phyloP scores from a whole-genome alignment of 306 rosid species.

The Inga laurina region DNA sequence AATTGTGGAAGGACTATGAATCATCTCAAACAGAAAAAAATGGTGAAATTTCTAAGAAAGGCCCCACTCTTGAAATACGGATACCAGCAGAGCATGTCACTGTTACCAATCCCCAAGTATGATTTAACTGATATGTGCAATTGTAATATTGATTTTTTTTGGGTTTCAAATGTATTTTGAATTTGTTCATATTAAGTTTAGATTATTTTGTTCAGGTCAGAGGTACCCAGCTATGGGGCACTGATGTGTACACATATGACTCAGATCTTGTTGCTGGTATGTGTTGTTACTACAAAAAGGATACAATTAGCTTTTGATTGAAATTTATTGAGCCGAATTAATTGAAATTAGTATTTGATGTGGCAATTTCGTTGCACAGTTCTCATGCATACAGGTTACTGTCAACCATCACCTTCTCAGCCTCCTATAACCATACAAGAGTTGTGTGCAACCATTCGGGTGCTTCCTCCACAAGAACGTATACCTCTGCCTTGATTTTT shows the following conservation, averaged over 20 bases:
- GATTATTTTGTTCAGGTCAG: constrained; percentile 70
- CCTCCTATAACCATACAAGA: constrained; percentile 93
- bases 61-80: constrained; percentile 86
- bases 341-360: constrained; percentile 29
- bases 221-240: constrained; percentile 99
- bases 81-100: constrained; percentile 91
- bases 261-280: constrained; percentile 97
- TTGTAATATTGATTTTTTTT: constrained; percentile 3
- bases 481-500: constrained; percentile 24
- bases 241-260: constrained; percentile 93
- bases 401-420: constrained; percentile 95
- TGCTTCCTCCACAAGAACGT: constrained; percentile 96
- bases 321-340: constrained; percentile 14
- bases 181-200: constrained; percentile 11
- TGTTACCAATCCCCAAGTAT: constrained; percentile 95
- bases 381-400: constrained; percentile 98
- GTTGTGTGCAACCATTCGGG: constrained; percentile 79
- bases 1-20: constrained; percentile 86
- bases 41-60: constrained; percentile 62
- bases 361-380: constrained; percentile 56
- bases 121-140: constrained; percentile 17
- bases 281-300: constrained; percentile 22
- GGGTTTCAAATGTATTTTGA: neutral
- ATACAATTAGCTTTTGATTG: neutral
- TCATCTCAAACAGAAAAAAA: constrained; percentile 59